Evolutionary conservation across 495 filamentous ascomycete species (phyloP), one percentile per base, ranked within the genome.

Genomic region (Penicillium macrosclerotiorum): DNA sequence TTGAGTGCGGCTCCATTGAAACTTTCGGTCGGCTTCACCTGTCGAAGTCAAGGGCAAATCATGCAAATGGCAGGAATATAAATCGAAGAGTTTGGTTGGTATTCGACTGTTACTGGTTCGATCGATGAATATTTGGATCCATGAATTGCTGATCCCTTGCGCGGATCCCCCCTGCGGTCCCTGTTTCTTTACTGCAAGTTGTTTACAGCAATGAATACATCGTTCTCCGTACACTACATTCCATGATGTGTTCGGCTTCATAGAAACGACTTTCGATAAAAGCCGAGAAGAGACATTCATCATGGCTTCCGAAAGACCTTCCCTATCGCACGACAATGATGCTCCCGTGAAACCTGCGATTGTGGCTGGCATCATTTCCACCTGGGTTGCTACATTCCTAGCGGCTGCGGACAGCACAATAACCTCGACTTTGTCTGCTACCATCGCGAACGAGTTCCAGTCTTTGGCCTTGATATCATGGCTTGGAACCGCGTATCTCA

Each of bases 351-450:
- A 25, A 14, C 20, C 52, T 17, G 17, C 30, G 0, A 24, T 54
- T 1, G 32, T 42, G 7, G 37, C 32, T 3, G 46, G 41, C n/a
- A 50, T 54, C 19, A 31, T 50, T 12, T 49, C 45, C 19, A 54
- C 52, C 11, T 54, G 52, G 52, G 29, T 50, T 12, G 52, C 46
- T 1, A 54, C 52, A 4, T 54, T 50, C 16, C 47, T 55, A 3
- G 52, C 47, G 3, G 52, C 47, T 9, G 52, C 52, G 13, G 52
- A 55, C 27, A 51, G 37, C 18, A 55, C 52, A 17, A 44, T 55
- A 14, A 51, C 47, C 17, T 46, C 52, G 4, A 55, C 52, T 3
- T 38, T 55, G 1, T 50, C 52, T 14, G 42, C 52, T 11, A 50
- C 52, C 11, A 55, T 55, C 26, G 47, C 47, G 0, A 12, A 34